A percentile compares a stretch with the other conserved stretches of the same genome.
phyloP scores from a whole-genome alignment of 352 stramenopile species.

The Phytophthora foliorum region DNA sequence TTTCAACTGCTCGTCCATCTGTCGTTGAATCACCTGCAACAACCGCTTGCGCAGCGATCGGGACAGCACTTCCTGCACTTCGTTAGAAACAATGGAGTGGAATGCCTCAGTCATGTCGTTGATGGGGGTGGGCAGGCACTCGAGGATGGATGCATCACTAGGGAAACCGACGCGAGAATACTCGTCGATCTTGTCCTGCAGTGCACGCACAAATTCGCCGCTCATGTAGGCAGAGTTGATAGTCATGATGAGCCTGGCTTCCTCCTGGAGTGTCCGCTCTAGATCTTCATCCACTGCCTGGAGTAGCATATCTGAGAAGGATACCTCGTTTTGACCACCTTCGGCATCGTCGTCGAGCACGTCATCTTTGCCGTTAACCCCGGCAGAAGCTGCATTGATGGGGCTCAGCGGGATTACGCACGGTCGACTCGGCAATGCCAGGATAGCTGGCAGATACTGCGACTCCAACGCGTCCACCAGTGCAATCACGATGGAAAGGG shows the following conservation, averaged over 20 bases:
- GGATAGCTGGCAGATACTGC: conserved; percentile 80
- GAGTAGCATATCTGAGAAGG: conserved; percentile 85
- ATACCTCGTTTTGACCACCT: conserved; percentile 44
- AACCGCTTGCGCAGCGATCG: conserved; percentile 57
- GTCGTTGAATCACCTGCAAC: conserved; percentile 49
- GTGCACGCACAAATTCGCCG: conserved; percentile 69
- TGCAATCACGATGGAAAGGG: conserved; percentile 83
- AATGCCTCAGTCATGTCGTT: conserved; percentile 78
- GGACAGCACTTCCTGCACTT: conserved; percentile 73
- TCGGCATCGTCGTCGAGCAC: conserved; percentile 29
- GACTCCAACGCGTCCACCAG: conserved; percentile 87
- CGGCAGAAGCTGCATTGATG: conserved; percentile 16
- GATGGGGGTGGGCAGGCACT: conserved; percentile 81
- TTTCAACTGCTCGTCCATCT: conserved; percentile 62
- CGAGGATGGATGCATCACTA: conserved; percentile 62
- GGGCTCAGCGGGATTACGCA: conserved; percentile 65
- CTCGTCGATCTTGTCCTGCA: conserved; percentile 71
- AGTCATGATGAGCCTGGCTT: conserved; percentile 89
- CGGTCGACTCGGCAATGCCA: conserved; percentile 66
- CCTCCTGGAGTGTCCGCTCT: conserved; percentile 62
- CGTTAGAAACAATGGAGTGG: conserved; percentile 74
- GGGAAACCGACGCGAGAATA: conserved; percentile 61
- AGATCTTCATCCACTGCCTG: conserved; percentile 86
- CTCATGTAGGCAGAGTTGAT: conserved; percentile 90
- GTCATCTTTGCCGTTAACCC: neutral